Percentiles rank a stretch among this genome's conserved stretches.
These are phyloP conservation scores for Alternaria ventricosa DNA, from an alignment of 2,329 filamentous ascomycete species.

Conservation along the genomic window DNA sequence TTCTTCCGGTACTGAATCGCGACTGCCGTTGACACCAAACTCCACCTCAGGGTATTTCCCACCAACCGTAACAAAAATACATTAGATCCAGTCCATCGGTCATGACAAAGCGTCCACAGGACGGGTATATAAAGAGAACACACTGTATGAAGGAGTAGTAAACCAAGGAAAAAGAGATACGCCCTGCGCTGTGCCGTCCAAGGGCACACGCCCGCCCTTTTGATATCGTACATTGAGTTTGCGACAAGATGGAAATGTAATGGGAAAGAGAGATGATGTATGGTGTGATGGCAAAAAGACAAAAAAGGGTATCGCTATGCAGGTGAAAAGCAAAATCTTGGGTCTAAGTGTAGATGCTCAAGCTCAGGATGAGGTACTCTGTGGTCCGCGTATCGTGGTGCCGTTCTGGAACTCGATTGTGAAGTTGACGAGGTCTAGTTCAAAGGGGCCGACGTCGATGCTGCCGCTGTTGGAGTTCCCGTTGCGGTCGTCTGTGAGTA, in stretches of 20 bases:
- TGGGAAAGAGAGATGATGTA: neutral
- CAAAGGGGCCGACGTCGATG: slow-evolving; percentile 39
- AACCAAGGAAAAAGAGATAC: neutral
- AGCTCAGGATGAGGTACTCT: slow-evolving; percentile 5
- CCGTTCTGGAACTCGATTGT: slow-evolving; percentile 44
- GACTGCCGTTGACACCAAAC: slow-evolving; percentile 5
- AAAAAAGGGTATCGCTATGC: slow-evolving; percentile 27
- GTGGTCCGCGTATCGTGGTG: slow-evolving; percentile 33
- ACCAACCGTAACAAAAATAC: slow-evolving; percentile 17
- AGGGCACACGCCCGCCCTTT: slow-evolving; percentile 1
- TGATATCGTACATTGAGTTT: slow-evolving; percentile 17
- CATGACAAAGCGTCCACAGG: slow-evolving; percentile 28
- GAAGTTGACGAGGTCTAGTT: slow-evolving; percentile 40
- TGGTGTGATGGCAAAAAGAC: slow-evolving; percentile 5
- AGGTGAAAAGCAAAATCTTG: slow-evolving; percentile 1
- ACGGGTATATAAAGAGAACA: slow-evolving; percentile 24
- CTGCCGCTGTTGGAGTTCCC: slow-evolving; percentile 30
- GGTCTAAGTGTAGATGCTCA: neutral
- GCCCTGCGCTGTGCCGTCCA: slow-evolving; percentile 1
- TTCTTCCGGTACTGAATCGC: slow-evolving; percentile 5
- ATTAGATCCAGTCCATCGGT: slow-evolving; percentile 41
- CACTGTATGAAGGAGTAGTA: slow-evolving; percentile 7
- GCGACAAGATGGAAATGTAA: neutral
- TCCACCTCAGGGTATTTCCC: slow-evolving; percentile 21
- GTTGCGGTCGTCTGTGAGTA: slow-evolving; percentile 41